phyloP scores from a whole-genome alignment of 1,284 basidiomycete genomes.

The Termitomyces sp. region DNA sequence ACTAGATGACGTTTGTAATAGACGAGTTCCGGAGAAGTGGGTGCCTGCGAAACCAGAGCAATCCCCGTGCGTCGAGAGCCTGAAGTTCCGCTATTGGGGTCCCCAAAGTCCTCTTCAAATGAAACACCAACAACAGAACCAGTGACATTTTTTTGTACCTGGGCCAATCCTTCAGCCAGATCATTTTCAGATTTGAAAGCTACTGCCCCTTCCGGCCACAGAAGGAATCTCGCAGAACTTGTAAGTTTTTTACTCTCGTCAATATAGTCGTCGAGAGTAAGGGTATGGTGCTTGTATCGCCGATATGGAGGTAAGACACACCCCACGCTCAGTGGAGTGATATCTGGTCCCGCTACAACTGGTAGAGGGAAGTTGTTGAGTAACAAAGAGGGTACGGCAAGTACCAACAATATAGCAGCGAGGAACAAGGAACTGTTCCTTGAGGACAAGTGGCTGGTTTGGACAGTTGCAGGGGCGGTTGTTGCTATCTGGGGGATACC shows the following conservation, averaged over 20 bases:
- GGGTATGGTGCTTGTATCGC: slow-evolving; percentile 31
- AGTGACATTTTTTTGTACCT: slow-evolving; percentile 30
- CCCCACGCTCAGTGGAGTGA: slow-evolving; percentile 54
- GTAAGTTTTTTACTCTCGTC: slow-evolving; percentile 44
- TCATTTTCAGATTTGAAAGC: slow-evolving; percentile 47
- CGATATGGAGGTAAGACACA: slow-evolving; percentile 54
- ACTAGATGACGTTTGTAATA: slow-evolving; percentile 76
- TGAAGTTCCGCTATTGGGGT: slow-evolving; percentile 30
- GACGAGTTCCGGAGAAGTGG: slow-evolving; percentile 38
- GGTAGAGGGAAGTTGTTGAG: slow-evolving; percentile 37
- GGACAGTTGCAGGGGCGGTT: slow-evolving; percentile 12
- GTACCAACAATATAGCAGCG: slow-evolving; percentile 33
- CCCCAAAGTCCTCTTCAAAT: slow-evolving; percentile 51
- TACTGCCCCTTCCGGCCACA: slow-evolving; percentile 79
- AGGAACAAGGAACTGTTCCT: slow-evolving; percentile 29
- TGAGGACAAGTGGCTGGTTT: slow-evolving; percentile 13
- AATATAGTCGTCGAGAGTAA: slow-evolving; percentile 57
- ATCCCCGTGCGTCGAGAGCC: slow-evolving; percentile 54
- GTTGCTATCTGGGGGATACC: slow-evolving; percentile 18
- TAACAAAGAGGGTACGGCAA: slow-evolving; percentile 56
- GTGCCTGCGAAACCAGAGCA: slow-evolving; percentile 47
- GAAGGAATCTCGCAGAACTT: slow-evolving; percentile 46
- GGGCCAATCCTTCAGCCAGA: slow-evolving; percentile 43
- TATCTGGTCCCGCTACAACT: slow-evolving; percentile 30
- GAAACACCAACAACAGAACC: slow-evolving; percentile 55